Evolutionary conservation across 2,329 filamentous ascomycete species (phyloP).

Genomic region (Eutypella sp.): DNA sequence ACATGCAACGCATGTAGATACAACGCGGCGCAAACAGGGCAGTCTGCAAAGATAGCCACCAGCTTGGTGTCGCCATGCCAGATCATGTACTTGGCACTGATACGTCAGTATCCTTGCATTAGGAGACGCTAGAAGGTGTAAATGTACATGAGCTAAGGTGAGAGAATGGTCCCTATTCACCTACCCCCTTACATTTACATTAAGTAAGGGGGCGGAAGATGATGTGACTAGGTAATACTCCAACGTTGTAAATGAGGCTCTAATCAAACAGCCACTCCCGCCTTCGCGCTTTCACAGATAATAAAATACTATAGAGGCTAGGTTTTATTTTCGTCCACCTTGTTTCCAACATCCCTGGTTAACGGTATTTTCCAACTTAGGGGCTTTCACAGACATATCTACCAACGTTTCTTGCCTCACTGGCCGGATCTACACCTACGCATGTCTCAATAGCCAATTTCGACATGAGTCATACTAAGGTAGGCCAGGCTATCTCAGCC

Average conservation of each 20-base stretch:
- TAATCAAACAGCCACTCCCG: not conserved
- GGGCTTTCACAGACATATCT: not conserved
- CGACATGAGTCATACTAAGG: not conserved
- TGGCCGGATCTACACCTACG: not conserved
- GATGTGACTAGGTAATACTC: not conserved
- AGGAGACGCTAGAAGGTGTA: not conserved
- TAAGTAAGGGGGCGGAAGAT: not conserved
- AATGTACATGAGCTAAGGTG: not conserved
- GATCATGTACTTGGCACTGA: not conserved
- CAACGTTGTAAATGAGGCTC: not conserved
- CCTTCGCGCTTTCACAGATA: not conserved
- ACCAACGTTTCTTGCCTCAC: not conserved
- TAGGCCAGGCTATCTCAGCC: not conserved
- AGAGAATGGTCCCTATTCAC: not conserved
- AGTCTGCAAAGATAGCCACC: not conserved
- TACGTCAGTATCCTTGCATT: not conserved
- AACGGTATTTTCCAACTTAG: not conserved
- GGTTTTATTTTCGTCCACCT: not conserved
- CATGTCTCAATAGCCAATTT: not conserved
- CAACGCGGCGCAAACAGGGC: not conserved
- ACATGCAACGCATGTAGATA: not conserved
- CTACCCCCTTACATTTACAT: not conserved
- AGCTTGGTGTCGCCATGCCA: not conserved
- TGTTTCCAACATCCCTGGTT: not conserved
- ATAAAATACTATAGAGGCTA: not conserved